Evolutionary conservation across 441 rosid genomes (phyloP), one percentile per base, ranked within the genome.

Genomic region (Corymbia calophylla): DNA sequence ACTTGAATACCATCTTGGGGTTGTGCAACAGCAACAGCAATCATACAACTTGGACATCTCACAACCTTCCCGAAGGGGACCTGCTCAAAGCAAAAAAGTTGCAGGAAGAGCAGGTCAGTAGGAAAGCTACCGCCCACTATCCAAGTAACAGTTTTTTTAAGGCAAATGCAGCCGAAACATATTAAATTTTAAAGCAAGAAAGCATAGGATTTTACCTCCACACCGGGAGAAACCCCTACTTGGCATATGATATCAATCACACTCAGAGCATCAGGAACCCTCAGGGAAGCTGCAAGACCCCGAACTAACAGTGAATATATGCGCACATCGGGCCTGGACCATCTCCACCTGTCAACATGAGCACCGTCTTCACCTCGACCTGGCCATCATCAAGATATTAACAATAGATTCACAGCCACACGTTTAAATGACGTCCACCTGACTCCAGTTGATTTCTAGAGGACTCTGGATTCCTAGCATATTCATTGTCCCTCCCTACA

Each of bases 1-100:
- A 97, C 99, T 97, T 98, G 99, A 93, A 95, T 90, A 87, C 99
- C 99, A 91, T 94, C 94, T 89, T 95, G 99, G 9, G 99, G 99
- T 88, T 98, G 99, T 39, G 97, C 96, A 88, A 97, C 98, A 54
- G 94, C 97, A 84, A 97, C 93, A 89, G 98, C 99, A 90, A 96
- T 89, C 93, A 89, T 89, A 93, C 99, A 98, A 87, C 93, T 94
- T 21, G 99, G 99, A 92, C 99, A 98, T 89, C 96, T 95, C 88
- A 98, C 97, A 88, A 98, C 96, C 93, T 95, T 96, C 68, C 99
- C 99, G 90, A 98, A 97, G 25, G 99, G 99, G 86, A 98, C 99
- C 99, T 98, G 91, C 58, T 88, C 87, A 58, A 54, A 60, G 66
- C 64, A 39, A 87, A 85, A 82, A 11, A 89, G 39, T 64, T 47